Conservation (phyloP, 176 grass and related monocot genomes). For the Ensete ventricosum region DNA sequence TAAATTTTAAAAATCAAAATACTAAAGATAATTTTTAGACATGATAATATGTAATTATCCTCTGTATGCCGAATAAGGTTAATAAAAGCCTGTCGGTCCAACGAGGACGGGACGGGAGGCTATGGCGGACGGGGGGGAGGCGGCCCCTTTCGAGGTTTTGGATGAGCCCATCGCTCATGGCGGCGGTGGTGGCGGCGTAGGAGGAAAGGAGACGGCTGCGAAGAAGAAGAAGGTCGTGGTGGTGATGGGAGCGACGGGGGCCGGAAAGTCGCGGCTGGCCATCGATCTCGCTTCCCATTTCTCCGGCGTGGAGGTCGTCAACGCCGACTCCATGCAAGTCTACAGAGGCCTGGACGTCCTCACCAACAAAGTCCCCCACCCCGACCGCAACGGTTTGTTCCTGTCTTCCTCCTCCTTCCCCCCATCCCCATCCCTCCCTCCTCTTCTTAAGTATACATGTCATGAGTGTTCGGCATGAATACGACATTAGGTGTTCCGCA, state of each 20-base stretch:
- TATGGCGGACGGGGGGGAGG: not conserved
- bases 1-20: too few species aligned
- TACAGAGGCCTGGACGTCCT: slow-evolving; percentile 73
- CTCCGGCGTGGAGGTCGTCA: slow-evolving; percentile 60
- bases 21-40: too few species aligned
- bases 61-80: too few species aligned
- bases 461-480: not conserved
- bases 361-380: slow-evolving; percentile 72
- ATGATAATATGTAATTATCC: too few species aligned
- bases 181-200: not conserved
- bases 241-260: slow-evolving; percentile 86
- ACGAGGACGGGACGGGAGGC: not conserved
- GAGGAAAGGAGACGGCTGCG: not conserved
- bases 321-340: slow-evolving; percentile 94
- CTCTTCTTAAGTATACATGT: not conserved
- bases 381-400: slow-evolving; percentile 60
- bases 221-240: slow-evolving; percentile 49
- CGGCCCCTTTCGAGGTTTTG: not conserved
- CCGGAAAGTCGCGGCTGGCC: slow-evolving; percentile 77
- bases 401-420: not conserved
- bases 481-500: slow-evolving; percentile 55
- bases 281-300: slow-evolving; percentile 70
- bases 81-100: too few species aligned
- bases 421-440: not conserved
- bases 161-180: not conserved